Evolutionary conservation across 2,329 filamentous ascomycete genomes (phyloP).

Genomic region (Hirsutella thompsonii): DNA sequence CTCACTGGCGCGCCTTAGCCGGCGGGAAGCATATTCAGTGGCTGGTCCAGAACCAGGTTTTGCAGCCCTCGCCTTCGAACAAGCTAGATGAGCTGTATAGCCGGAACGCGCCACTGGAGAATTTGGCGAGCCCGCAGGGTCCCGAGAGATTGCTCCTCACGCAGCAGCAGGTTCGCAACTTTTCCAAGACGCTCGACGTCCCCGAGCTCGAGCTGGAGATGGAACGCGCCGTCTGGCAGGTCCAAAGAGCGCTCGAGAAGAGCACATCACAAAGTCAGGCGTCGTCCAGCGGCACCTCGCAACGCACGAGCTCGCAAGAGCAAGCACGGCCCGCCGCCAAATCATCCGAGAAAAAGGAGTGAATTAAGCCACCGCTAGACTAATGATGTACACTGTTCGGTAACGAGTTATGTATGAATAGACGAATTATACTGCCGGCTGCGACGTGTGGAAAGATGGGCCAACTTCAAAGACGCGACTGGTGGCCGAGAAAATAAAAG

Average conservation of each 20-base stretch:
- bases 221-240: slow-evolving; percentile 65
- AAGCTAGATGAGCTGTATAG: slow-evolving; percentile 64
- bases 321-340: too few species aligned
- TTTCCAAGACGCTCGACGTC: slow-evolving; percentile 50
- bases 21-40: slow-evolving; percentile 80
- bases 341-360: too few species aligned
- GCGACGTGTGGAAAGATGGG: too few species aligned
- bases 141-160: slow-evolving; percentile 30
- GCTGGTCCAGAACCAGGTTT: slow-evolving; percentile 59
- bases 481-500: too few species aligned
- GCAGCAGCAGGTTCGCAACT: slow-evolving; percentile 38
- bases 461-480: too few species aligned
- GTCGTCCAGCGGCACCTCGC: neutral
- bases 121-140: slow-evolving; percentile 8
- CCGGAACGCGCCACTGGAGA: slow-evolving; percentile 13
- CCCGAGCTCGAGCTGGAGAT: slow-evolving; percentile 61
- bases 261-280: slow-evolving; percentile 15
- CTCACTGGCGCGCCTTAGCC: slow-evolving; percentile 74
- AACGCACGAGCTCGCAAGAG: too few species aligned
- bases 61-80: slow-evolving; percentile 51
- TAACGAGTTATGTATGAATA: too few species aligned
- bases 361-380: too few species aligned
- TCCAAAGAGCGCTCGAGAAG: slow-evolving; percentile 37
- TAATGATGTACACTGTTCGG: too few species aligned
- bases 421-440: too few species aligned